Evolutionary conservation across 2,329 filamentous ascomycete genomes (phyloP), one percentile per base, ranked within the genome.

Genomic region (Epichloe gansuensis): DNA sequence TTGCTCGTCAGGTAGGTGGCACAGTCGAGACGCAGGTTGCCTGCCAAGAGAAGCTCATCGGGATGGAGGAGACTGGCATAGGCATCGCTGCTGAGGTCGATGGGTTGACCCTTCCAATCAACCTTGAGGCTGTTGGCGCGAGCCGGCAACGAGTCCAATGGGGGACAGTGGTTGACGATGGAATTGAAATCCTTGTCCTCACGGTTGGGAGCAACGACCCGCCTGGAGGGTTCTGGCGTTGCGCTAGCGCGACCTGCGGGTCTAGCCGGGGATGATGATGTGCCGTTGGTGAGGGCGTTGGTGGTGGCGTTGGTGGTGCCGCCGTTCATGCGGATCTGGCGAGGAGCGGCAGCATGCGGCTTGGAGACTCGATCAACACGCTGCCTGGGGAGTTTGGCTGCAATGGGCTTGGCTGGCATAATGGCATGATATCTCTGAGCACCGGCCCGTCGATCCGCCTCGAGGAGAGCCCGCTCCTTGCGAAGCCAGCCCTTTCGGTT

Each of bases 1-100:
- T 96, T 97, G 74, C 87, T 93, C 54, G 87, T 90, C 25, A 97
- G 76, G 63, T 96, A 97, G 12, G 86, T 91, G 17, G 87, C 87
- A 66, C 87, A 91, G 58, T 87, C 87, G 36, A 97, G 79, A 51
- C 89, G 82, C 34, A 96, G 77, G 47, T 82, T 87, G 45, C 85
- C 81, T 11, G 89, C 89, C 34, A 95, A 75, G 17, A 74, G 72
- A 34, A 90, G 63, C 70, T 97, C 91, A 55, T 89, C 85, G 5
- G 82, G 78, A 64, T 93, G 87, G 42, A 96, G 80, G 40, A 88
- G 72, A 52, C 81, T 65, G 25, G 77, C 74, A 60, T 90, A 75
- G 6, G 85, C 80, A 61, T 94, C 88, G 54, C 76, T 74, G 66
- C 75, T 80, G 45, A 95, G 79, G 62, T 94, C 85, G 57, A 93